phyloP scores from a whole-genome alignment of 805 yeast species.

The Kluyveromyces nonfermentans region DNA sequence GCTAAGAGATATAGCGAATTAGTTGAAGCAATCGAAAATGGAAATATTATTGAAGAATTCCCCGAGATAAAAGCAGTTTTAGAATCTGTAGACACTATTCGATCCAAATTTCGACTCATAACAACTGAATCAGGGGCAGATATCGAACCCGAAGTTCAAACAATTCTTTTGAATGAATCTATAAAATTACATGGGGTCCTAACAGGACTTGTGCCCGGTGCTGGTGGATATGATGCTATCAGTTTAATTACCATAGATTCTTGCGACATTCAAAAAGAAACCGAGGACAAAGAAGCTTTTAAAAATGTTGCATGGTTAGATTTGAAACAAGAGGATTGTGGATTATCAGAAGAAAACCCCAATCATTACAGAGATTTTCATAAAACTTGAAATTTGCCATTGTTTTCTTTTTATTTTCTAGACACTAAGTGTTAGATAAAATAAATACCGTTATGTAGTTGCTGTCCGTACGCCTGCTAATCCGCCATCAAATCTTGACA shows the following conservation, averaged over 20 bases:
- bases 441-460: background rate
- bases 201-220: constrained; percentile 98
- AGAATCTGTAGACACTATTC: constrained; percentile 36
- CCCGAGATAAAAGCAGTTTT: constrained; percentile 27
- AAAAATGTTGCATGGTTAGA: constrained; percentile 56
- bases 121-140: constrained; percentile 67
- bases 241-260: constrained; percentile 53
- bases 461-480: constrained; percentile 25
- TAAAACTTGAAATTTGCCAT: background rate
- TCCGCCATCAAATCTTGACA: constrained; percentile 28
- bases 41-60: constrained; percentile 7
- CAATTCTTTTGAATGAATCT: constrained; percentile 53
- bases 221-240: constrained; percentile 95
- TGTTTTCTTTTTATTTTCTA: no score
- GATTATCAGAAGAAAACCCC: constrained; percentile 42
- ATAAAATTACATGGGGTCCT: constrained; percentile 58
- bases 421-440: background rate
- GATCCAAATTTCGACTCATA: constrained; percentile 49
- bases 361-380: constrained; percentile 19
- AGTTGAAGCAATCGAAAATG: constrained; percentile 12
- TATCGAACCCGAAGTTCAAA: constrained; percentile 80
- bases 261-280: constrained; percentile 26
- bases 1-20: constrained; percentile 31
- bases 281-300: constrained; percentile 28
- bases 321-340: constrained; percentile 51